Percentiles rank a stretch among this genome's conserved stretches.
These are phyloP conservation scores for Phanerodontia chrysosporium DNA, from an alignment of 768 basidiomycete species.

Conservation along the genomic window DNA sequence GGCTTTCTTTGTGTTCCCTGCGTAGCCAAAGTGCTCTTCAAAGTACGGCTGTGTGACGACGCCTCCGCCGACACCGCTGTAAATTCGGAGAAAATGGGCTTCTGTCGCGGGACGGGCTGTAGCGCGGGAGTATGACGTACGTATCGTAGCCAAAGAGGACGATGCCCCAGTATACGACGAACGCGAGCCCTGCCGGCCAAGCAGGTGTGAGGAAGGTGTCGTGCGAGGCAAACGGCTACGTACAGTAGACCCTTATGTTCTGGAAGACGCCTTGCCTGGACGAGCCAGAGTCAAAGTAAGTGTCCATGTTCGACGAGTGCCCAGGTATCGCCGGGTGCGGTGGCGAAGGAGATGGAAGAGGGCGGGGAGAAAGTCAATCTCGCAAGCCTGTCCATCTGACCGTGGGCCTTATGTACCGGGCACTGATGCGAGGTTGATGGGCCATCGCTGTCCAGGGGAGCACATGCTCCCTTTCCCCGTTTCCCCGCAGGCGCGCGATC, in stretches of 20 bases:
- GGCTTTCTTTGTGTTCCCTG: conserved; percentile 31
- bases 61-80: conserved; percentile 62
- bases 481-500: conserved; percentile 5
- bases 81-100: too few species aligned
- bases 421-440: conserved; percentile 10
- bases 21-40: conserved; percentile 55
- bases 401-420: conserved; percentile 1
- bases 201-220: not conserved
- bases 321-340: not conserved
- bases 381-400: not conserved
- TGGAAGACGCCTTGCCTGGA: not conserved
- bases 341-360: not conserved
- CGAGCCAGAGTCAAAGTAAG: not conserved
- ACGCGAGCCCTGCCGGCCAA: conserved; percentile 53
- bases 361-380: conserved; percentile 4
- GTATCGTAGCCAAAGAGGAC: conserved; percentile 82
- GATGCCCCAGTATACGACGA: conserved; percentile 75
- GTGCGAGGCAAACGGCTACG: not conserved
- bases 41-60: conserved; percentile 66
- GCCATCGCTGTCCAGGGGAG: conserved; percentile 14
- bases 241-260: conserved; percentile 18
- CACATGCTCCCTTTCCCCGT: conserved; percentile 6
- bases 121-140: too few species aligned
- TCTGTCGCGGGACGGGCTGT: too few species aligned
- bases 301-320: not conserved